Evolutionary conservation across 2,329 filamentous ascomycete genomes (phyloP).

Genomic region (Thelonectria olida): DNA sequence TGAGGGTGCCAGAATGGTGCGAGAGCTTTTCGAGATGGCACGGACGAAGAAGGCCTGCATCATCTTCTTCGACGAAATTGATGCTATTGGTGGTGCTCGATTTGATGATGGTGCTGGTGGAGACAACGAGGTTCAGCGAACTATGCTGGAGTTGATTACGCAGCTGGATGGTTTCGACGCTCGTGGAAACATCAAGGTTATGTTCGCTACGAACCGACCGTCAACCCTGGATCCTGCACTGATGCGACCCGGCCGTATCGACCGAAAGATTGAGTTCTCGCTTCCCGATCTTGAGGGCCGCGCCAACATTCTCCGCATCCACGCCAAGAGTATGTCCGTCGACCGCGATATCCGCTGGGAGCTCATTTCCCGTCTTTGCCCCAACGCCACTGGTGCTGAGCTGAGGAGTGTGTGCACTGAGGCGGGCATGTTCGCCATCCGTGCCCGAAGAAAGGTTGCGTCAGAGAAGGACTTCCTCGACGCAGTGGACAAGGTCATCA

Average conservation of each 20-base stretch:
- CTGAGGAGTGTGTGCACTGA: slow-evolving; percentile 96
- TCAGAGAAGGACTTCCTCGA: slow-evolving; percentile 99
- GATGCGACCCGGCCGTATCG: slow-evolving; percentile 96
- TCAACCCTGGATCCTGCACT: slow-evolving; percentile 96
- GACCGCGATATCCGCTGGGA: slow-evolving; percentile 99
- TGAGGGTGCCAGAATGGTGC: slow-evolving; percentile 97
- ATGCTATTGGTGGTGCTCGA: slow-evolving; percentile 93
- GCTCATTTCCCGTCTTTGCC: slow-evolving; percentile 94
- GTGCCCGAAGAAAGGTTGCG: slow-evolving; percentile 93
- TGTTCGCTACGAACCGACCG: slow-evolving; percentile 98
- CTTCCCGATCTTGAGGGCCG: slow-evolving; percentile 96
- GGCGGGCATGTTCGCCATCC: slow-evolving; percentile 98
- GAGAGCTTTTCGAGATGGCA: slow-evolving; percentile 99
- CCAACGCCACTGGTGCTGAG: slow-evolving; percentile 96
- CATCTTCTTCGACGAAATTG: slow-evolving; percentile 97
- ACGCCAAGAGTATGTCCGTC: slow-evolving; percentile 99
- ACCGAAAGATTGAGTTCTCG: slow-evolving; percentile 98
- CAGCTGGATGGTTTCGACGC: slow-evolving; percentile 97
- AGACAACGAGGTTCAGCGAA: slow-evolving; percentile 97
- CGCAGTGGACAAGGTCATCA: slow-evolving; percentile 99
- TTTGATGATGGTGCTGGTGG: slow-evolving; percentile 97
- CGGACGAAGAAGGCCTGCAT: slow-evolving; percentile 99
- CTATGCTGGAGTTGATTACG: slow-evolving; percentile 97
- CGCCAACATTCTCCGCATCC: slow-evolving; percentile 96
- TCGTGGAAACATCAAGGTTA: slow-evolving; percentile 98